phyloP scores from a whole-genome alignment of 148 eudicot species.

The Rhododendron ferrugineum region DNA sequence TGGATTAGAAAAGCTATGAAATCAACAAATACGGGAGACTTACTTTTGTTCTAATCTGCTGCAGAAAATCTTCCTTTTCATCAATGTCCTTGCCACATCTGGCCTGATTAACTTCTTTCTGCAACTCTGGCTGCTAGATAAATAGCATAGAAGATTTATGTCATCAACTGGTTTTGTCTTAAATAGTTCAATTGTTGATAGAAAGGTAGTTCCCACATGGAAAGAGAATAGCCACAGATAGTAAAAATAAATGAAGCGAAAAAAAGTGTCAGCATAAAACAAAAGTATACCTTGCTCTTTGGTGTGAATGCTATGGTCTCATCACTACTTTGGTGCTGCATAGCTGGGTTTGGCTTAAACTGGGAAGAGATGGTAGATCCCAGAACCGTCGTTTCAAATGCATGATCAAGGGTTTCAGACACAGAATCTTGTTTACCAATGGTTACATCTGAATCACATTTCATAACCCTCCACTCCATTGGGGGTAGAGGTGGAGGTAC shows the following conservation, averaged over 20 bases:
- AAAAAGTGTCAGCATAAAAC: not conserved
- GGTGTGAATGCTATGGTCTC: conserved; percentile 19
- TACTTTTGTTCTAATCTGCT: conserved; percentile 86
- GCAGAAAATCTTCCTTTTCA: conserved; percentile 71
- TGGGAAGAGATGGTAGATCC: conserved; percentile 33
- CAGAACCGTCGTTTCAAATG: conserved; percentile 25
- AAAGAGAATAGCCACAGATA: not conserved
- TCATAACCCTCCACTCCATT: conserved; percentile 60
- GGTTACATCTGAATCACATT: conserved; percentile 28
- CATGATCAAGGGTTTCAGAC: conserved; percentile 21
- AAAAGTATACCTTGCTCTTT: conserved; percentile 36
- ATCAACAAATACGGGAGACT: conserved; percentile 23
- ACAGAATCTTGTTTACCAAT: conserved; percentile 19
- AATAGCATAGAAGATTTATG: conserved; percentile 2
- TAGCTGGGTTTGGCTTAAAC: conserved; percentile 28
- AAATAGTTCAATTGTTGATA: not conserved
- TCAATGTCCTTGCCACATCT: conserved; percentile 31
- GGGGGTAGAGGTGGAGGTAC: conserved; percentile 94
- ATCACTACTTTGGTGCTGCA: conserved; percentile 23
- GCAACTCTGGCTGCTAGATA: conserved; percentile 33
- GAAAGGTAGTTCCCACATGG: not conserved
- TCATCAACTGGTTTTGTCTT: not conserved
- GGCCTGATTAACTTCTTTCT: conserved; percentile 27
- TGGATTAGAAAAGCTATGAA: conserved; percentile 2
- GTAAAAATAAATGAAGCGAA: not conserved